Base-by-base conservation (phyloP, 495 filamentous ascomycete species). In the Evernia prunastri region DNA sequence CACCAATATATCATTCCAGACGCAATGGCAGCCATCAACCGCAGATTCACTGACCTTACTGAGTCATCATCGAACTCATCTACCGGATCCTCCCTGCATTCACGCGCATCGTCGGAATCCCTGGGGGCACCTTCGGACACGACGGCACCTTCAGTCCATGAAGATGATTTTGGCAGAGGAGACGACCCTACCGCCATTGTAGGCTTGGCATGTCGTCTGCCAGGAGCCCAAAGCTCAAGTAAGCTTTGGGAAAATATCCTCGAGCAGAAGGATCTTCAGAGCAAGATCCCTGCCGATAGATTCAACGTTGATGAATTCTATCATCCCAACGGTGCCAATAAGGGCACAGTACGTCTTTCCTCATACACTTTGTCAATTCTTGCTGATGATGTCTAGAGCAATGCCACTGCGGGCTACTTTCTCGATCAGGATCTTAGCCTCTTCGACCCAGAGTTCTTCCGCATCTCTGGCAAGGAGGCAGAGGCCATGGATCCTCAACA, bases 371-470 rank as follows among this genome's bases (percentile, higher is more conserved):
- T 13, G 0, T 31, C 11, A 25, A 20, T 18, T 20, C 1, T 39
- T 29, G 20, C 66, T 67, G 33, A 67, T 35, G 0, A 49, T 0
- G 9, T 12, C 15, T 51, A 68, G 66, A 71, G 63, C 35, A 69
- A 71, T n/a, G 70, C 58, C 1, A 40, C 63, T n/a, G 71, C 71
- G 10, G 76, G 75, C 23, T 75, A 78, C 54, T 75, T 79, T 23
- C 45, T 79, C 0, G 42, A 71, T 4, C 66, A 73, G 15, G 73
- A 76, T 31, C 18, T 71, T 27, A 56, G 66, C 3, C 40, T 57
- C 20, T 79, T 79, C 45, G 76, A 79, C n/a, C 65, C 72, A 25
- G 54, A 45, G 7, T 85, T 84, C 68, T 85, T 85, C 71, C 76
- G 75, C 59, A 79, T 84, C 36, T 77, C 79, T 20, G 74, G 77